Base-by-base conservation (phyloP, 2,329 filamentous ascomycete genomes). In the Neopestalotiopsis sp. region DNA sequence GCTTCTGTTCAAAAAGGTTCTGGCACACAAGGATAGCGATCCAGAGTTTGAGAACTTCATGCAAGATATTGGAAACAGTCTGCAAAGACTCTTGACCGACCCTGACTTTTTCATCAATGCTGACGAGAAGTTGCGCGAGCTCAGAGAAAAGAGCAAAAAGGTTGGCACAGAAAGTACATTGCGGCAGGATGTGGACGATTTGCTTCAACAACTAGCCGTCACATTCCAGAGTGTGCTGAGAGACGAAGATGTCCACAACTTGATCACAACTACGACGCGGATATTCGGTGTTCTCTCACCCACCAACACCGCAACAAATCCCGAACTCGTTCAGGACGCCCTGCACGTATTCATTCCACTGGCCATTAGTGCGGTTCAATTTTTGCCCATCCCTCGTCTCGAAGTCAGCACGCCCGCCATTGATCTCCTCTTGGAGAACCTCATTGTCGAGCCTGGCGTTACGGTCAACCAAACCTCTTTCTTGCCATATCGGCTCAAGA, bases 381-480 rank as follows among this genome's bases (percentile, higher is more conserved):
- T 94, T 80, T 83, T 98, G 4, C 95, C 95, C 0, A 96, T 98
- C 66, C 95, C 95, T 0, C 91, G 95, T 4, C 81, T 98, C n/a
- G 95, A 98, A 79, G 85, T 98, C 5, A 92, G 93, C 0, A 92
- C 91, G 3, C 95, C 94, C 0, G 90, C 93, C 42, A 86, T 97
- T 67, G 95, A 98, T 74, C 87, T 98, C 5, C 83, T 98, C 1
- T 83, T 98, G 2, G 95, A 98, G 77, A 98, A 97, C 72, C 85
- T 98, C 40, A 92, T 98, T 70, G 86, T 98, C 40, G 94, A 98
- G 76, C 95, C 95, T 0, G 95, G 95, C 6, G 86, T 86, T 68
- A 97, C 94, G 0, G 86, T 97, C 74, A 95, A 97, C 78, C 84
- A 91, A 71, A 94, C 92, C 3, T 97, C 95, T 0, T 98, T 98